phyloP scores from a whole-genome alignment of 148 eudicot species.

The Rhododendron mucronatum region DNA sequence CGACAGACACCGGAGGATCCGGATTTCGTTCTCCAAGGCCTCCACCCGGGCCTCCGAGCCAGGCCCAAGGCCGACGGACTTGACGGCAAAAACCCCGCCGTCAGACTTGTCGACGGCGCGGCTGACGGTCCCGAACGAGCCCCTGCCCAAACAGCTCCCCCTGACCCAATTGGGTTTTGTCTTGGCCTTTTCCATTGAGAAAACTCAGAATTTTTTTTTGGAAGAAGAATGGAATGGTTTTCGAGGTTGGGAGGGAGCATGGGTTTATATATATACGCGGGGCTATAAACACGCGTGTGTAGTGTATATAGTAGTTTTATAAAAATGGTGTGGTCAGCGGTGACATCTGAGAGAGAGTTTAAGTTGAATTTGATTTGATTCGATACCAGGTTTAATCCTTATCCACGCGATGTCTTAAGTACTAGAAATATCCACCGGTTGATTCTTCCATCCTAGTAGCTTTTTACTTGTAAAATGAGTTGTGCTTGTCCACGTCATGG shows the following conservation, averaged over 20 bases:
- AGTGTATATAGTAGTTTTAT: neutral
- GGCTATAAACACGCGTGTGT: neutral
- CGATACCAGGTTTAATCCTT: slow-evolving; percentile 27
- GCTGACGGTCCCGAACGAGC: slow-evolving; percentile 56
- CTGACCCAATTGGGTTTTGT: slow-evolving; percentile 31
- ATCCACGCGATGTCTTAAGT: slow-evolving; percentile 11
- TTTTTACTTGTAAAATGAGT: neutral
- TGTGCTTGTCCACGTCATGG: slow-evolving; percentile 2
- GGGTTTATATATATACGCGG: slow-evolving; percentile 4
- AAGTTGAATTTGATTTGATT: slow-evolving; percentile 19
- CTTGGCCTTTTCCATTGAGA: slow-evolving; percentile 10
- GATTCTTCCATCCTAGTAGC: neutral
- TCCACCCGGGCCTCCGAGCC: slow-evolving; percentile 16
- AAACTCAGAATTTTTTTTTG: neutral
- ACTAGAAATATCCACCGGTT: slow-evolving; percentile 9
- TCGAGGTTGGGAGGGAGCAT: neutral
- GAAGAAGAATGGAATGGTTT: neutral
- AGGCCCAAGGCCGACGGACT: slow-evolving; percentile 36
- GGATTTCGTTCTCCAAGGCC: slow-evolving; percentile 62
- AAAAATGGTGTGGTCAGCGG: slow-evolving; percentile 10
- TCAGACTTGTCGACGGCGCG: slow-evolving; percentile 32
- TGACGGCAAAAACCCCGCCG: slow-evolving; percentile 57
- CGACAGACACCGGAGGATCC: slow-evolving; percentile 38
- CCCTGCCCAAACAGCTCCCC: slow-evolving; percentile 56
- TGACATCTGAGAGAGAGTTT: slow-evolving; percentile 5